Base-by-base conservation (phyloP, 148 eudicot species). In the Polygonum aviculare region DNA sequence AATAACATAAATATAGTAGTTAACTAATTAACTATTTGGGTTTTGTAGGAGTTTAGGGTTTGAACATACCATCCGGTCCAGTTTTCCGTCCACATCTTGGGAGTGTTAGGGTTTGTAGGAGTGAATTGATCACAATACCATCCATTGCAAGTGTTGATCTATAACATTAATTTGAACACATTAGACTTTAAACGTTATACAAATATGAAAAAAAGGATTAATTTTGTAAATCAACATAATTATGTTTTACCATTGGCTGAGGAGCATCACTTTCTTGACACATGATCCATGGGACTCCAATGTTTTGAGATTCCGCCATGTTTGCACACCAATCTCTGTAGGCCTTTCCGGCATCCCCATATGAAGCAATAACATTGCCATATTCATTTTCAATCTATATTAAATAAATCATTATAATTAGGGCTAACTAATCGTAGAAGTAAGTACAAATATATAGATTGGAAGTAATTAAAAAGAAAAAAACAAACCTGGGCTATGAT, bases 11-110 rank as follows among this genome's bases (percentile, higher is more conserved):
- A 26, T 26, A 26, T 26, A 26, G 31, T 26, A 15, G 18, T 75
- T 44, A 40, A 12, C 16, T 7, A 44, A 44, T 44, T 44, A 7
- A 44, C 9, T 44, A 62, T 38, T n/a, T 3, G 6, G 21, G 5
- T 26, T 26, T 26, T 26, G 31, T 26, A 26, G 31, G 31, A 26
- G 31, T 26, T 26, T 26, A 26, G 31, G 31, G 31, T 26, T 26
- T 74, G 45, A 31, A 81, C 77, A 78, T 15, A 88, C 92, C 92
- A 89, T 65, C 92, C 92, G 9, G 83, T 81, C 92, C 92, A 89
- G 36, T 87, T 87, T 72, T 89, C 88, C 0, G 90, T 89, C 92
- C 92, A 89, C 59, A 89, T 87, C 75, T 89, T 89, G 2, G 93
- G 93, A 12, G 62, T 72, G 19, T 84, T 84, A 0, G 81, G 77